Base-by-base conservation (phyloP, 2,329 filamentous ascomycete species). In the Huntiella abstrusa region DNA sequence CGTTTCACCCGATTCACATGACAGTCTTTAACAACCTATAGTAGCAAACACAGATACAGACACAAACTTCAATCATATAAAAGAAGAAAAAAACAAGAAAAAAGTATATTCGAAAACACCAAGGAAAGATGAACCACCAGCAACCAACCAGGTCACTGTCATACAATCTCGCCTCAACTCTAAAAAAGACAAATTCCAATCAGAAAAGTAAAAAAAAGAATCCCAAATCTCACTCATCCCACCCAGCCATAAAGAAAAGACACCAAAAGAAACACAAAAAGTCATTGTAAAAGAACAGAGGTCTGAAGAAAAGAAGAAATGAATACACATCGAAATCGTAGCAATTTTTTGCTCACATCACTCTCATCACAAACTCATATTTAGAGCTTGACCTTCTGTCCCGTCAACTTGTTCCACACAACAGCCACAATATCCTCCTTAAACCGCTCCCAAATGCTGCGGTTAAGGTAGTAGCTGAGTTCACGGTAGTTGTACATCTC, bases 401-500 rank as follows among this genome's bases (percentile, higher is more conserved):
- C 75, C 0, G 74, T 79, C 40, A 80, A 55, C 61, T 78, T 77
- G 58, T 66, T 73, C 73, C 74, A 78, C 49, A 74, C 59, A 40
- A 70, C 63, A 28, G 73, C 73, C 12, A 80, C 55, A 13, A 78
- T 57, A 52, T 80, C 75, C 58, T 80, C 75, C 66, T 80, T 80
- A 63, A 80, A 80, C 19, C 65, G 65, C 65, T 92, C 82, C 84
- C 85, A 95, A 47, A 65, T 69, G 43, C 75, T 83, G 44, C 85
- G 75, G 66, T 95, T 95, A 51, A 95, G 71, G 62, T 77, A 79
- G 60, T 93, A 88, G 66, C 85, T 93, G 57, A 93, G 71, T 60
- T 94, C 79, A 45, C 87, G 82, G 65, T 86, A 98, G 60, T 82
- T 80, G 65, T 94, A 94, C 77, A 98, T 95, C 64, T 98, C 91